phyloP scores from a whole-genome alignment of 306 rosid genomes.

The Macrotyloma uniflorum region DNA sequence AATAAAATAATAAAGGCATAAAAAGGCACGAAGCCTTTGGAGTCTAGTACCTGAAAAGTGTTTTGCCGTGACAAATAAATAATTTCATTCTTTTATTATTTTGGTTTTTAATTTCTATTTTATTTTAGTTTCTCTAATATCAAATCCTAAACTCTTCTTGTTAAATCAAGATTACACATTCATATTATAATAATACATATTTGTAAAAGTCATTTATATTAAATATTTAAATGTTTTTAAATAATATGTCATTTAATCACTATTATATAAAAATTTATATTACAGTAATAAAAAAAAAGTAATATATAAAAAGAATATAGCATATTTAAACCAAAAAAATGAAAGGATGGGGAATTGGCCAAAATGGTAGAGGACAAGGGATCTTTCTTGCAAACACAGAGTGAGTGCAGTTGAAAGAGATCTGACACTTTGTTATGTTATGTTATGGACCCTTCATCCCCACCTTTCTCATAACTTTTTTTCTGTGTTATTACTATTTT shows the following conservation, averaged over 20 bases:
- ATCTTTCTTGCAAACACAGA: constrained; percentile 37
- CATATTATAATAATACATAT: too few relatives aligned
- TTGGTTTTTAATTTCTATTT: too few relatives aligned
- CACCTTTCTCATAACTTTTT: neutral
- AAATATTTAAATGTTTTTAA: too few relatives aligned
- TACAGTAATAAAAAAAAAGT: too few relatives aligned
- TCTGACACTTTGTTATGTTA: neutral
- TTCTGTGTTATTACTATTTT: neutral
- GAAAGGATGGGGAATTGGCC: neutral
- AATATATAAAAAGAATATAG: too few relatives aligned
- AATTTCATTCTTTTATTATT: neutral
- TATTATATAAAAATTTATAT: too few relatives aligned
- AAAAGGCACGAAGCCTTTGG: constrained; percentile 50
- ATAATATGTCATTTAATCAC: too few relatives aligned
- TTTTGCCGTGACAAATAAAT: neutral
- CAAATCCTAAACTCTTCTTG: too few relatives aligned
- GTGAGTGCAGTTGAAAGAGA: constrained; percentile 31
- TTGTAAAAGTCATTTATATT: too few relatives aligned
- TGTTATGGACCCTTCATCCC: constrained; percentile 7
- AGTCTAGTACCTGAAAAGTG: constrained; percentile 40
- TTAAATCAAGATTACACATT: too few relatives aligned
- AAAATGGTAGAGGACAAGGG: constrained; percentile 47
- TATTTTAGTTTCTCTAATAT: too few relatives aligned
- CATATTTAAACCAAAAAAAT: too few relatives aligned
- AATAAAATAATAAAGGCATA: constrained; percentile 17